Base-by-base conservation (phyloP, 176 grass and related monocot species). In the Paspalum notatum region DNA sequence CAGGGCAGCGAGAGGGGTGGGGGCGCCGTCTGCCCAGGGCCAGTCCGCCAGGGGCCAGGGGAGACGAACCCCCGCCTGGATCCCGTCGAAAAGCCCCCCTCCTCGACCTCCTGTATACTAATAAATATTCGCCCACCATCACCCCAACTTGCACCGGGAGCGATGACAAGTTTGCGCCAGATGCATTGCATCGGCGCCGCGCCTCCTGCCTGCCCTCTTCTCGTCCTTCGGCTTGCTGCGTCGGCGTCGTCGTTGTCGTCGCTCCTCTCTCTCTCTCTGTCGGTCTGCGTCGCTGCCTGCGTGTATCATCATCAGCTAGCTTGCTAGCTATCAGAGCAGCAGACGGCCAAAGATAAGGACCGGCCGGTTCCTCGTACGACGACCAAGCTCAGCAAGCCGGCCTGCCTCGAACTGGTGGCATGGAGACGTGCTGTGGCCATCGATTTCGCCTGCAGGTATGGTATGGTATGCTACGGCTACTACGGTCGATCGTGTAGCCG, bases 51-150 rank as follows among this genome's bases (percentile, higher is more conserved):
- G 32, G 32, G 32, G 55, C 71, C 89, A 91, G 79, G 91, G 85
- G 85, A 85, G 91, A 86, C 49, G 91, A 94, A 91, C 78, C 88
- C 83, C n/a, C 11, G 7, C 43, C 80, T 17, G 40, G 66, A 58
- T 53, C 74, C 68, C 65, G 42, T 47, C 71, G 44, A 42, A 84
- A 74, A 70, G 6, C 2, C 37, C 20, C 21, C 14, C 49, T 20
- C 32, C 12, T 7, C 11, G n/a, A 51, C 41, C 12, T 51, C 5
- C 44, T 52, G 62, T 88, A 84, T 59, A 84, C 32, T 32, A 32
- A 32, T 32, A 32, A 27, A 91, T 81, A 93, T 57, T 93, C 43
- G 57, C 59, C 87, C 87, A 89, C 82, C 87, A 71, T 50, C 70
- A 5, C 38, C 51, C 11, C 87, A 72, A 89, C 77, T 89, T 89